Evolutionary conservation across 805 yeast genomes (phyloP).

Genomic region (Citeromyces matritensis): DNA sequence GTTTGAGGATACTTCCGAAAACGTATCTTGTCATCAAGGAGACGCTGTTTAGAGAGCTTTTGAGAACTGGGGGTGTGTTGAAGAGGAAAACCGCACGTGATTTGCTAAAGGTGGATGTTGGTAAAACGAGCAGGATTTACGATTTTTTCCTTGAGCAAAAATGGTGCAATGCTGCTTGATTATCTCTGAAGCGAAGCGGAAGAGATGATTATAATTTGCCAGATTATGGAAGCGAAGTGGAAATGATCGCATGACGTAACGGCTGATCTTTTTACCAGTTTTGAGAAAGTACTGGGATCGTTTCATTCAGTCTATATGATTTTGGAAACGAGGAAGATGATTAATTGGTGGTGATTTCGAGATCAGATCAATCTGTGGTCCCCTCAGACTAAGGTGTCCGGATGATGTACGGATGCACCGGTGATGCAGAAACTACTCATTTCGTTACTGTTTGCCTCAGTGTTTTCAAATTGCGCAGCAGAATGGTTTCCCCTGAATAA

Average conservation of each 20-base stretch:
- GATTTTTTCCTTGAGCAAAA: slow-evolving; percentile 89
- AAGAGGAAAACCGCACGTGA: slow-evolving; percentile 81
- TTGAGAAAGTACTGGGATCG: too few species aligned
- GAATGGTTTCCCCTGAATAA: slow-evolving; percentile 1
- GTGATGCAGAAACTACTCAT: not conserved
- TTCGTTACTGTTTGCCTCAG: not conserved
- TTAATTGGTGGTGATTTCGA: too few species aligned
- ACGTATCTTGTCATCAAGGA: slow-evolving; percentile 91
- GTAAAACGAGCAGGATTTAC: slow-evolving; percentile 75
- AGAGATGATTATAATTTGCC: too few species aligned
- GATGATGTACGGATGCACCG: too few species aligned
- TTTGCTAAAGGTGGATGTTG: slow-evolving; percentile 68
- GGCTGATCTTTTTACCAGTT: too few species aligned
- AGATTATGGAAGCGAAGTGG: too few species aligned
- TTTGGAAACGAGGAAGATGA: too few species aligned
- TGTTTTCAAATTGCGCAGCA: not conserved
- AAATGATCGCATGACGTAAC: too few species aligned
- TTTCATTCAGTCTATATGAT: too few species aligned
- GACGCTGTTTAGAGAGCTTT: slow-evolving; percentile 71
- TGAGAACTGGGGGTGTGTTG: slow-evolving; percentile 71
- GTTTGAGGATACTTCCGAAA: slow-evolving; percentile 76
- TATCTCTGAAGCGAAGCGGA: not conserved
- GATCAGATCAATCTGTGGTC: too few species aligned
- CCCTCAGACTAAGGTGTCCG: too few species aligned
- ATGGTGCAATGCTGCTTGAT: slow-evolving; percentile 40